phyloP scores from a whole-genome alignment of 352 stramenopile species.

The Phytophthora pinifolia region DNA sequence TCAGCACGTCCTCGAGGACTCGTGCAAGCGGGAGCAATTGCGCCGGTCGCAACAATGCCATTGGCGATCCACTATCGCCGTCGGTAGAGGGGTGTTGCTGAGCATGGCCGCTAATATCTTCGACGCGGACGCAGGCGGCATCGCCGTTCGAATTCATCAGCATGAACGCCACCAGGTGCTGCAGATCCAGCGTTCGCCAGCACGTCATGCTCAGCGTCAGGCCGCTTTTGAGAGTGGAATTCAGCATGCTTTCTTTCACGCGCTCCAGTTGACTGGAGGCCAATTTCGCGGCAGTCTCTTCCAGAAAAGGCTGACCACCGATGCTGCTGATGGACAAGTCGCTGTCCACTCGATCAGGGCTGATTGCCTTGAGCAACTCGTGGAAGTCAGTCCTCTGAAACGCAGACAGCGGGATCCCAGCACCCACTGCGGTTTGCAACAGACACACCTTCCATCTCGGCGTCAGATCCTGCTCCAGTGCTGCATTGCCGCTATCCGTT shows the following conservation, averaged over 20 bases:
- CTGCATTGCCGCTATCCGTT: constrained; percentile 10
- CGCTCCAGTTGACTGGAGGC: constrained; percentile 60
- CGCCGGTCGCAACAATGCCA: constrained; percentile 10
- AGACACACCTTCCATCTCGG: constrained; percentile 27
- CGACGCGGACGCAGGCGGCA: constrained; percentile 58
- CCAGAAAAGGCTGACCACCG: constrained; percentile 36
- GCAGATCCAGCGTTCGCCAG: constrained; percentile 62
- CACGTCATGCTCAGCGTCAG: constrained; percentile 76
- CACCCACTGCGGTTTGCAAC: constrained; percentile 37
- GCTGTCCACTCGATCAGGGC: constrained; percentile 8
- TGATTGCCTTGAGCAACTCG: constrained; percentile 36
- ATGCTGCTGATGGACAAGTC: constrained; percentile 23
- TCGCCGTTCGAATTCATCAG: constrained; percentile 82
- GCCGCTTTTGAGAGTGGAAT: constrained; percentile 79
- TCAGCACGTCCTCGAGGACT: constrained; percentile 60
- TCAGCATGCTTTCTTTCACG: constrained; percentile 81
- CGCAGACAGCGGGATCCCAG: constrained; percentile 37
- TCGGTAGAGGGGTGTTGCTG: constrained; percentile 27
- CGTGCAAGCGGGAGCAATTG: constrained; percentile 28
- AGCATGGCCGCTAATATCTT: constrained; percentile 45
- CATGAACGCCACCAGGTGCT: constrained; percentile 74
- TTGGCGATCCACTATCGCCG: constrained; percentile 13
- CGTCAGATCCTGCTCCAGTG: constrained; percentile 8
- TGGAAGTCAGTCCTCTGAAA: constrained; percentile 51
- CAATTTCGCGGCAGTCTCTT: constrained; percentile 39